These are phyloP conservation scores for Suhomyces xylopsoci DNA, from an alignment of 805 yeast genomes.

Conservation along the genomic window DNA sequence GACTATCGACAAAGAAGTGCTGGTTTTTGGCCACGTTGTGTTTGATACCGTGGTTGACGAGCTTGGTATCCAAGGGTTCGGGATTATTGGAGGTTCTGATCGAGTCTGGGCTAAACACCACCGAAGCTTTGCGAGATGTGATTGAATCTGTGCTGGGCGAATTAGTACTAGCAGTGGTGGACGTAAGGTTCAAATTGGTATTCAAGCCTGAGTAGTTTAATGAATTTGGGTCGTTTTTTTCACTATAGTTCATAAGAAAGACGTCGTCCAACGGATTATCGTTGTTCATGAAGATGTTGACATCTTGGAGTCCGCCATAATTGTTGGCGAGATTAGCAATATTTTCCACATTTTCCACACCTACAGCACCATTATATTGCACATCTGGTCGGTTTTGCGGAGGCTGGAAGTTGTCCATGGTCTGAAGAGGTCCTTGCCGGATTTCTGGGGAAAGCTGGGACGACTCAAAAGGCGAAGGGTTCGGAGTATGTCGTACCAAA, in stretches of 20 bases:
- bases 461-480: neutral
- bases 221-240: neutral
- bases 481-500: neutral
- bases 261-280: slow-evolving; percentile 41
- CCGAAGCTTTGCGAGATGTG: slow-evolving; percentile 13
- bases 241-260: slow-evolving; percentile 15
- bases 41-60: slow-evolving; percentile 18
- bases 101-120: slow-evolving; percentile 9
- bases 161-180: slow-evolving; percentile 17
- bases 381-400: neutral
- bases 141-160: slow-evolving; percentile 29
- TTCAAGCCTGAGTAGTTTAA: neutral
- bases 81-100: neutral
- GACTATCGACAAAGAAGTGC: slow-evolving; percentile 39
- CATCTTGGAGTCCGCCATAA: slow-evolving; percentile 30
- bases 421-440: neutral
- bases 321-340: slow-evolving; percentile 3
- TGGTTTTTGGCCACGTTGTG: slow-evolving; percentile 24
- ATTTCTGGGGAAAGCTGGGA: slow-evolving; percentile 1
- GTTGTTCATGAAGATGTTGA: slow-evolving; percentile 34
- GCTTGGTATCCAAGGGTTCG: slow-evolving; percentile 12
- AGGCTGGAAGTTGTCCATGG: neutral
- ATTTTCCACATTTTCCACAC: neutral
- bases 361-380: neutral
- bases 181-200: slow-evolving; percentile 8